Evolutionary conservation across 306 rosid species (phyloP).

Genomic region (Fragaria nilgerrensis): DNA sequence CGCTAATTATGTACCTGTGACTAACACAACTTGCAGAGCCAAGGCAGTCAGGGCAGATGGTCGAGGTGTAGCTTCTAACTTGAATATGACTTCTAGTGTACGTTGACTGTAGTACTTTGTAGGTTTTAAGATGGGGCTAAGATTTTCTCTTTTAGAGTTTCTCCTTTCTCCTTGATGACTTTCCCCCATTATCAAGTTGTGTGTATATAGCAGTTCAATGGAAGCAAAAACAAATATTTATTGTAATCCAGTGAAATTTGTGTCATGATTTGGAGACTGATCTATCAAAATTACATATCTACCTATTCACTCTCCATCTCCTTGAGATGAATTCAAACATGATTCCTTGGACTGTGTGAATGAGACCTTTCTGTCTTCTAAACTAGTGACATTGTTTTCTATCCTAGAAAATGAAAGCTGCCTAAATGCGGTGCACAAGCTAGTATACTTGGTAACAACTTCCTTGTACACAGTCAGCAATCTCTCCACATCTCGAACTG

Average conservation of each 20-base stretch:
- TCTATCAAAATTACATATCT: constrained; percentile 1
- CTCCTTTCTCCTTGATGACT: neutral
- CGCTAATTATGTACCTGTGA: constrained; percentile 7
- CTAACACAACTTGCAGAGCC: constrained; percentile 35
- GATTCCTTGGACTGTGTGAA: neutral
- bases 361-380: constrained; percentile 21
- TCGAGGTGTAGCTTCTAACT: constrained; percentile 30
- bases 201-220: constrained; percentile 7
- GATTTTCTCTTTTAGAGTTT: neutral
- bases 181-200: neutral
- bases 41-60: constrained; percentile 30
- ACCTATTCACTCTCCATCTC: neutral
- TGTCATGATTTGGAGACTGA: neutral
- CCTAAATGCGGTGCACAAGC: constrained; percentile 36
- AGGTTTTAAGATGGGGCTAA: neutral
- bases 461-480: constrained; percentile 51
- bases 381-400: constrained; percentile 33
- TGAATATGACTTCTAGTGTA: constrained; percentile 40
- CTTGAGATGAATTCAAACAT: constrained; percentile 5
- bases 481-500: constrained; percentile 49
- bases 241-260: neutral
- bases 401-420: constrained; percentile 35
- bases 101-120: constrained; percentile 35
- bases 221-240: neutral
- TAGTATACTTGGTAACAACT: constrained; percentile 50